Percentiles rank a stretch among this genome's conserved stretches.
Conservation (phyloP, 495 filamentous ascomycete genomes). For the Aspergillus olivimuriae region DNA sequence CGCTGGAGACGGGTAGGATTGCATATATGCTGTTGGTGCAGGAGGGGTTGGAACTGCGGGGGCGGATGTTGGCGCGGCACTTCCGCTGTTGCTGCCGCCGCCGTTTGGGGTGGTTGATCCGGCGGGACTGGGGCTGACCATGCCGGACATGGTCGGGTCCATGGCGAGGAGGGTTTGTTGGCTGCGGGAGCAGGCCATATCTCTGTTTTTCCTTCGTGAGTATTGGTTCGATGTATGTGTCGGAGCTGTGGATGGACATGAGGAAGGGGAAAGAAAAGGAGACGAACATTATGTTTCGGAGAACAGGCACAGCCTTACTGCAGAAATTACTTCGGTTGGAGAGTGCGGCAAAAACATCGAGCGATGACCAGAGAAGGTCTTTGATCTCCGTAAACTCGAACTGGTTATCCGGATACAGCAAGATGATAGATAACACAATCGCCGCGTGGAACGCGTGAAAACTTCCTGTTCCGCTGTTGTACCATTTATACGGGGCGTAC, state of each 20-base stretch:
- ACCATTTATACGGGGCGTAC: conserved; percentile 41
- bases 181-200: conserved; percentile 19
- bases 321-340: conserved; percentile 36
- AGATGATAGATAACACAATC: conserved; percentile 24
- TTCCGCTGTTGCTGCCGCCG: neutral
- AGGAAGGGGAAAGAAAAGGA: neutral
- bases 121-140: conserved; percentile 7
- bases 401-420: conserved; percentile 28
- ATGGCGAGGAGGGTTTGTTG: conserved; percentile 12
- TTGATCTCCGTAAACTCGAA: conserved; percentile 30
- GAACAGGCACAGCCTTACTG: conserved; percentile 34
- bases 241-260: neutral
- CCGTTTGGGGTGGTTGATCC: neutral
- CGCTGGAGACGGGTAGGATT: conserved; percentile 1
- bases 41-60: neutral
- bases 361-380: conserved; percentile 21
- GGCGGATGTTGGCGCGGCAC: conserved; percentile 1
- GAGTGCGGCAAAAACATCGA: conserved; percentile 34
- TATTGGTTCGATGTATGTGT: conserved; percentile 4
- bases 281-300: conserved; percentile 31
- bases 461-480: conserved; percentile 36
- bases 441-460: conserved; percentile 38
- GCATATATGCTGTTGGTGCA: conserved; percentile 4
- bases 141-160: conserved; percentile 8
- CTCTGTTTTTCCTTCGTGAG: conserved; percentile 10